Percentiles rank a stretch among this genome's conserved stretches.
These are phyloP conservation scores for Moringa oleifera DNA, from an alignment of 345 rosid species.

Conservation along the genomic window DNA sequence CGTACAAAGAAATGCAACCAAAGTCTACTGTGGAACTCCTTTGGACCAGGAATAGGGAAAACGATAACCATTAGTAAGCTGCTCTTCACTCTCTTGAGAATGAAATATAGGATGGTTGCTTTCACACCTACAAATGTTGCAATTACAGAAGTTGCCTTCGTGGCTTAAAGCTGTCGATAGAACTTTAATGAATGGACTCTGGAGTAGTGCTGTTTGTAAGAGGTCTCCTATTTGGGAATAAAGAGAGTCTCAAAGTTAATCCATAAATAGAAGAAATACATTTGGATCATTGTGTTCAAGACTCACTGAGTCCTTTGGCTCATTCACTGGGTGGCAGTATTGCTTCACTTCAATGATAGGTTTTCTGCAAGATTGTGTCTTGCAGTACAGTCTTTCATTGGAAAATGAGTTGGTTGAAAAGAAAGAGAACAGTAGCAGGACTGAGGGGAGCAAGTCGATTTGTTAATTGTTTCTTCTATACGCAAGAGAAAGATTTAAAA, in stretches of 20 bases:
- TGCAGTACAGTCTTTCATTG: slow-evolving; percentile 16
- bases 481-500: slow-evolving; percentile 15
- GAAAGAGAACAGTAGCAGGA: neutral
- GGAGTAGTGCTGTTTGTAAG: slow-evolving; percentile 12
- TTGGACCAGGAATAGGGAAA: slow-evolving; percentile 63
- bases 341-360: slow-evolving; percentile 20
- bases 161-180: slow-evolving; percentile 31
- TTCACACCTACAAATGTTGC: slow-evolving; percentile 55
- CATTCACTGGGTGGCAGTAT: slow-evolving; percentile 21
- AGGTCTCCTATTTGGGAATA: slow-evolving; percentile 38
- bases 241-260: slow-evolving; percentile 28
- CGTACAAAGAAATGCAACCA: slow-evolving; percentile 19
- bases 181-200: slow-evolving; percentile 2
- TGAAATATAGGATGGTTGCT: slow-evolving; percentile 32
- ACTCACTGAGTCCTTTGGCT: slow-evolving; percentile 25
- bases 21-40: slow-evolving; percentile 30
- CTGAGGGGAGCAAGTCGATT: neutral
- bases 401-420: slow-evolving; percentile 19
- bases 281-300: slow-evolving; percentile 35
- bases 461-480: slow-evolving; percentile 25
- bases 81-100: slow-evolving; percentile 24
- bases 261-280: slow-evolving; percentile 28
- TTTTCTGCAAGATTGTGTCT: slow-evolving; percentile 24
- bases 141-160: slow-evolving; percentile 37
- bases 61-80: slow-evolving; percentile 33